Percentiles rank a stretch among this genome's conserved stretches.
Evolutionary conservation across 2,329 filamentous ascomycete genomes (phyloP).

Genomic region (Sporothrix brunneoviolacea): DNA sequence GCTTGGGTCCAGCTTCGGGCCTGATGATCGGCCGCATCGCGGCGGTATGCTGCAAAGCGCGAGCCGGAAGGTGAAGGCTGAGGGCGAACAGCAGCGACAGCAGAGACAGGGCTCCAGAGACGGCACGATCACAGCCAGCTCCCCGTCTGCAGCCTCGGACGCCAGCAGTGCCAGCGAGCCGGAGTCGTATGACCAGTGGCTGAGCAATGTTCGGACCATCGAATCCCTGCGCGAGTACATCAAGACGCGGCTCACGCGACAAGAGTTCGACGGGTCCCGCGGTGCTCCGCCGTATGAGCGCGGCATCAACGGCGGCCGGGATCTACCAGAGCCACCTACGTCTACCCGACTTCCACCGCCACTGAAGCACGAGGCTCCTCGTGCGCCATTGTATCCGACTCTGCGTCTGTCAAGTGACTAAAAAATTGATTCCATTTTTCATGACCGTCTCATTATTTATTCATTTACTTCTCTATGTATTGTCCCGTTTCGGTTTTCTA

Average conservation of each 20-base stretch:
- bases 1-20: slow-evolving; percentile 60
- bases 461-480: not conserved
- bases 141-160: slow-evolving; percentile 51
- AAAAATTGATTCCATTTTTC: too few relatives aligned
- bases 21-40: slow-evolving; percentile 56
- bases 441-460: too few relatives aligned
- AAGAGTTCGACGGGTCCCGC: slow-evolving; percentile 40
- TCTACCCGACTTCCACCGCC: slow-evolving; percentile 15
- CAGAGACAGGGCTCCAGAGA: slow-evolving; percentile 36
- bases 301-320: not conserved
- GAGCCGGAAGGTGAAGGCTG: slow-evolving; percentile 32
- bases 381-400: slow-evolving; percentile 16
- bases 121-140: slow-evolving; percentile 40
- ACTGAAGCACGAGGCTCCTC: slow-evolving; percentile 12
- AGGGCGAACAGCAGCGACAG: slow-evolving; percentile 28
- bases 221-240: slow-evolving; percentile 56
- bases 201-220: slow-evolving; percentile 59
- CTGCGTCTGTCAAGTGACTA: slow-evolving; percentile 17
- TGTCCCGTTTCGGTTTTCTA: not conserved
- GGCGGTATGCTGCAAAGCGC: slow-evolving; percentile 61
- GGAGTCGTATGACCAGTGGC: slow-evolving; percentile 57
- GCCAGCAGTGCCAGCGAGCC: slow-evolving; percentile 46
- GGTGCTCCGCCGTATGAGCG: not conserved
- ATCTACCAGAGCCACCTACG: slow-evolving; percentile 27
- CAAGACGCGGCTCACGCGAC: slow-evolving; percentile 47